Conservation (phyloP, 2,329 filamentous ascomycete genomes). For the Colletotrichum eremochloae region DNA sequence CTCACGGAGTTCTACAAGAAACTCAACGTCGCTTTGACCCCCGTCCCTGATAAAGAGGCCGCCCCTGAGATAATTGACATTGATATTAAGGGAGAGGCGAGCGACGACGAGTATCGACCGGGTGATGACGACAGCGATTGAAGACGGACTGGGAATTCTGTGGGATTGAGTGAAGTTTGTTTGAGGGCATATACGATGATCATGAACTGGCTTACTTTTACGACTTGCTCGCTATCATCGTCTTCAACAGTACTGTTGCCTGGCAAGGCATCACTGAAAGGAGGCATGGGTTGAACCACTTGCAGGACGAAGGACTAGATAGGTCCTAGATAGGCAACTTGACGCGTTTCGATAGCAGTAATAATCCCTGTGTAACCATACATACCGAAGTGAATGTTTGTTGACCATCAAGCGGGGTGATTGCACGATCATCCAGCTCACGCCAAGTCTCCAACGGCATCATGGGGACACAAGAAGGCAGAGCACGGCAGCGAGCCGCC, state of each 20-base stretch:
- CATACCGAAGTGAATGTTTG: not conserved
- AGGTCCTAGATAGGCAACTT: not conserved
- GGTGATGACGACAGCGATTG: conserved; percentile 6
- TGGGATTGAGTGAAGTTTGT: not conserved
- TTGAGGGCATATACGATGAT: not conserved
- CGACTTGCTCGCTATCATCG: not conserved
- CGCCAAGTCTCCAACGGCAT: not conserved
- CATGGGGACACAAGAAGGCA: not conserved
- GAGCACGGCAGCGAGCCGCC: not conserved
- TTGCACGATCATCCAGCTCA: not conserved
- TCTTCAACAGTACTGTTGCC: not conserved
- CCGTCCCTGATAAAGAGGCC: not conserved
- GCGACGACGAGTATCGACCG: not conserved
- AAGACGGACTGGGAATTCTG: not conserved
- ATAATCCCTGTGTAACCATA: no score
- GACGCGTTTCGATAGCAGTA: not conserved
- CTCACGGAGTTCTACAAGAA: conserved; percentile 15
- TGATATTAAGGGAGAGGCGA: not conserved
- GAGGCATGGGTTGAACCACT: not conserved
- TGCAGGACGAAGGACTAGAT: not conserved
- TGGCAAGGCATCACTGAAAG: not conserved
- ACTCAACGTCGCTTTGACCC: not conserved
- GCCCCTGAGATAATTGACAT: not conserved
- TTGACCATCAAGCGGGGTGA: not conserved
- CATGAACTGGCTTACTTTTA: not conserved